Evolutionary conservation across 78 protist genomes (phyloP).

Genomic region (Dictyostelium intermedium): DNA sequence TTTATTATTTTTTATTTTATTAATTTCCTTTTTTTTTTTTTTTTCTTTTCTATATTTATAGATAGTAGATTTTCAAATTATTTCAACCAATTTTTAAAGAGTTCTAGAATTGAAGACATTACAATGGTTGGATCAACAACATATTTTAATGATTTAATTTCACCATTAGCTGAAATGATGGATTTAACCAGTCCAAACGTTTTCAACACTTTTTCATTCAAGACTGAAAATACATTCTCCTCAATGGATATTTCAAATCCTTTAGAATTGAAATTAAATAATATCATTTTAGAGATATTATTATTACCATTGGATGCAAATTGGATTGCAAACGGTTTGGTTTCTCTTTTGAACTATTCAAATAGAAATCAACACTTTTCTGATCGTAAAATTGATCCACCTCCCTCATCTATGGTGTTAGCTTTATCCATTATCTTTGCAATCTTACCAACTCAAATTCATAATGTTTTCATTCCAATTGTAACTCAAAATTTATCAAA

Average conservation of each 20-base stretch:
- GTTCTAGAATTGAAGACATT: neutral
- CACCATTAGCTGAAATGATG: neutral
- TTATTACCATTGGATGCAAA: neutral
- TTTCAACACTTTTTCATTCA: neutral
- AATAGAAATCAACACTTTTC: neutral
- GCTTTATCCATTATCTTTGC: neutral
- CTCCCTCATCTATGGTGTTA: neutral
- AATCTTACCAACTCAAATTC: neutral
- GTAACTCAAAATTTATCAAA: neutral
- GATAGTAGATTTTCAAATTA: neutral
- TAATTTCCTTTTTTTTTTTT: neutral
- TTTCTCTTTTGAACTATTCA: neutral
- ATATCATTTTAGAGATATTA: neutral
- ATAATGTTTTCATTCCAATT: neutral
- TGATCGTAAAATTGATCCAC: neutral
- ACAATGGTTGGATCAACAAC: neutral
- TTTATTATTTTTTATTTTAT: neutral
- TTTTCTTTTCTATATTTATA: neutral
- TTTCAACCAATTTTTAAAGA: constrained; percentile 6
- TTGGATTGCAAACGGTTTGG: neutral
- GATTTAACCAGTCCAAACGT: neutral
- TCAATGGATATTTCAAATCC: constrained; percentile 2
- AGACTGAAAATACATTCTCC: neutral
- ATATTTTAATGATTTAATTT: constrained; percentile 4
- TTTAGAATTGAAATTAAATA: neutral